Evolutionary conservation across 768 basidiomycete species (phyloP), one percentile per base, ranked within the genome.

Genomic region (Cubamyces sp.): DNA sequence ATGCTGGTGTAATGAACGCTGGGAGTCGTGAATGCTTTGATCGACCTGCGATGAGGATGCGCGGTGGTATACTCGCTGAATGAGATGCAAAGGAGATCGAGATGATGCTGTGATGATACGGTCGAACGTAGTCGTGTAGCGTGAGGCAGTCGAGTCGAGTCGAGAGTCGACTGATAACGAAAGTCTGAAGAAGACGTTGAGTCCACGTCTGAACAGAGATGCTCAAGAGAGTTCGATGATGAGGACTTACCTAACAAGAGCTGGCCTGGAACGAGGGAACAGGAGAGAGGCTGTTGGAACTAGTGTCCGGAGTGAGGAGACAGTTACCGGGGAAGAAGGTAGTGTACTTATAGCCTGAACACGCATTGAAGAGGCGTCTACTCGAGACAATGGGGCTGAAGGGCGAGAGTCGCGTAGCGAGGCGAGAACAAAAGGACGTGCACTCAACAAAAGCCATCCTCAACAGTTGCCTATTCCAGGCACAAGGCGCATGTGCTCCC

Each of bases 11-110:
- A 64, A 41, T 28, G 56, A 57, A 61, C 65, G 63, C 57, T 60
- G 52, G 25, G 54, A 68, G 64, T 67, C 48, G 68, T 70, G 66
- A 68, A 59, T 51, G 68, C 73, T 69, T 70, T 54, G 78, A 84
- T 88, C 86, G 87, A 78, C 85, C 85, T 79, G 86, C 87, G 87
- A 87, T 85, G 74, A 64, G 54, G 68, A 64, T 62, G 66, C 71
- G 74, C 69, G 74, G 73, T 64, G 65, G 62, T 49, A 61, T 56
- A 72, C 74, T 70, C 74, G 76, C 73, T 73, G 69, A 79, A 76
- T 69, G 68, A 70, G 71, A 68, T 66, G 65, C 65, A 66, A 68
- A 70, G 58, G 66, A 57, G 54, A 61, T 21, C 16, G 61, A 48
- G 57, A 64, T 37, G 52, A 43, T 54, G 66, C 57, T 54, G 63